Base-by-base conservation (phyloP, 2,329 filamentous ascomycete species). In the Sarocladium brachiariae region DNA sequence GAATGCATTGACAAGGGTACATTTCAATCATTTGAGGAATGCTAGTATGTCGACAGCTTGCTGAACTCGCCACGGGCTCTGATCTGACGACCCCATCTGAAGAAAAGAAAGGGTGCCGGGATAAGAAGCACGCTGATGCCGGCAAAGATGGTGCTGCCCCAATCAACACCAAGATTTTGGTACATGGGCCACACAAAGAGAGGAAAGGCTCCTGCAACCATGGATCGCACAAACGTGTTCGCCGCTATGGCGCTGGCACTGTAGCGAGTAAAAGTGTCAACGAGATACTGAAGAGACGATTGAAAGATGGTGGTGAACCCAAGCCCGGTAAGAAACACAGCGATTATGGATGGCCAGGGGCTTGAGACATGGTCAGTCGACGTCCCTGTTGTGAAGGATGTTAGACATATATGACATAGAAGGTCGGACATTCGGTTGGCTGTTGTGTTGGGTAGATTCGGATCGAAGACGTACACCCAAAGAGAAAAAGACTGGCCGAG, bases 171-270 rank as follows among this genome's bases (percentile, higher is more conserved):
- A 2, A 77, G 62, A 37, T 65, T 65, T 4, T 66, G 59, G 51
- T 69, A 70, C 64, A 70, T 65, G 13, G 70, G 67, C 0, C 73
- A 65, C 0, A 81, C 82, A 10, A 80, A 81, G 2, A 86, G 66
- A 0, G 83, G 83, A 1, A 86, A 73, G 0, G 80, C 66, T 4
- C 83, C 84, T 9, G 82, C 86, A 53, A 85, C 83, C 0, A 83
- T 61, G 8, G 67, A 72, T 13, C 83, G 68, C 11, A 85, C 63
- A 1, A 86, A 75, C 0, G 80, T 79, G 54, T 75, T 83, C 1
- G 82, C 83, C 0, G 84, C 84, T 1, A 86, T 74, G 0, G 73
- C 73, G 1, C 66, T 70, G 13, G 73, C 72, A 5, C 72, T 70
- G 50, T 73, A 74, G 35, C 68, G 53, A n/a, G 66, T 66, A 51